phyloP scores from a whole-genome alignment of 1,139 yeast genomes.

The Saccharomyces hybrid region DNA sequence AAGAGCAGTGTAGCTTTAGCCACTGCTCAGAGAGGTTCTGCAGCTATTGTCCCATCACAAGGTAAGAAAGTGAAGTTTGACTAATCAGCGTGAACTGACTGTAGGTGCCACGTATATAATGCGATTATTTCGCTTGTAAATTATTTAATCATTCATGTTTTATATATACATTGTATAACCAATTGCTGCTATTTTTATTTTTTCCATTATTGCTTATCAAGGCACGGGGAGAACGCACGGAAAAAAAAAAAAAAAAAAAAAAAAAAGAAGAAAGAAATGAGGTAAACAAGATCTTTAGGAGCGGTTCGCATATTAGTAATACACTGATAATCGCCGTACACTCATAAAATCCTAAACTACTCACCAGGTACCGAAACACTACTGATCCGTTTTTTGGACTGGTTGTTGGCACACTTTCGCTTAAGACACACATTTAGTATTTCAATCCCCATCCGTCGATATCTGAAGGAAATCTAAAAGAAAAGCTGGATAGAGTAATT shows the following conservation, averaged over 20 bases:
- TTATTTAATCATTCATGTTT: not conserved
- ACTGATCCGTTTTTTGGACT: not conserved
- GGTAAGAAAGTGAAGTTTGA: slow-evolving; percentile 80
- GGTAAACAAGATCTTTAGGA: not conserved
- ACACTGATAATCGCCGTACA: not conserved
- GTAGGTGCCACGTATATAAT: not conserved
- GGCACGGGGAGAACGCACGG: not conserved
- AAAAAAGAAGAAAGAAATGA: not conserved
- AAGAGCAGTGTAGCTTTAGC: slow-evolving; percentile 87
- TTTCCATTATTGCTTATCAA: not conserved
- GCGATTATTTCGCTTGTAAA: not conserved
- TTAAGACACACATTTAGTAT: not conserved
- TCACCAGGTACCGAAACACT: not conserved
- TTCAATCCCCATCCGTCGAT: not conserved
- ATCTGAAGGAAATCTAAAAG: not conserved
- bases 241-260: not conserved
- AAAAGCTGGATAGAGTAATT: not conserved
- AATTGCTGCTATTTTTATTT: not conserved
- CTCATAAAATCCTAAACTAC: not conserved
- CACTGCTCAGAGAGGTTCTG: slow-evolving; percentile 81
- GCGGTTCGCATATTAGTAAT: not conserved
- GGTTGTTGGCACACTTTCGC: not conserved
- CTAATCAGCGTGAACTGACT: slow-evolving; percentile 9
- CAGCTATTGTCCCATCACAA: slow-evolving; percentile 81
- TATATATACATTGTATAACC: not conserved